A percentile compares a stretch with the other conserved stretches of the same genome.
These are phyloP conservation scores for Ceriops decandra DNA, from an alignment of 345 rosid species.

Conservation along the genomic window DNA sequence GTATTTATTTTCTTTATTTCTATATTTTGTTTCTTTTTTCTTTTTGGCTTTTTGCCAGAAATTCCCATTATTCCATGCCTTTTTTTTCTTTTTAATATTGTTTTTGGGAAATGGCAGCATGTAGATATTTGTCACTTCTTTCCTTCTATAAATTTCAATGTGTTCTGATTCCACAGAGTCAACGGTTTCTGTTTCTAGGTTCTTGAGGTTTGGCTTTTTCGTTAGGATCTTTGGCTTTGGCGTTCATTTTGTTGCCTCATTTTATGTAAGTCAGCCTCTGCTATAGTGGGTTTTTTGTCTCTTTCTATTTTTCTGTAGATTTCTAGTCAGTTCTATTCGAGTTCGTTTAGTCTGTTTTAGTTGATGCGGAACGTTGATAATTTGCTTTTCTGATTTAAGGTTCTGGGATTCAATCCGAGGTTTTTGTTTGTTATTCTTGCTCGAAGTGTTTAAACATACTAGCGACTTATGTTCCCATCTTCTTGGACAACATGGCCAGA, in stretches of 20 bases:
- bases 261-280: slow-evolving; percentile 25
- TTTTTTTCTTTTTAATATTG: neutral
- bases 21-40: neutral
- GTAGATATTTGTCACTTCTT: slow-evolving; percentile 13
- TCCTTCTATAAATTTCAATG: slow-evolving; percentile 22
- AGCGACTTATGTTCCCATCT: neutral
- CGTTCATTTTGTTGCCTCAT: slow-evolving; percentile 21
- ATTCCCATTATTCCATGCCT: neutral
- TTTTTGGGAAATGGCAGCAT: slow-evolving; percentile 26
- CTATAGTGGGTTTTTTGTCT: neutral
- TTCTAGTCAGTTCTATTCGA: slow-evolving; percentile 1
- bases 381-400: neutral
- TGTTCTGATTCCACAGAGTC: slow-evolving; percentile 10
- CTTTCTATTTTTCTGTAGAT: neutral
- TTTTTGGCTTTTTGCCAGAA: neutral
- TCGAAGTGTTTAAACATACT: neutral
- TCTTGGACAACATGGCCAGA: neutral
- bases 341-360: neutral
- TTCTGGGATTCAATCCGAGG: neutral
- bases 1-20: neutral
- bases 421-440: neutral
- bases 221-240: slow-evolving; percentile 7
- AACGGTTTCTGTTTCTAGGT: slow-evolving; percentile 30
- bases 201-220: slow-evolving; percentile 21
- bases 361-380: neutral